Conservation (phyloP, 345 rosid genomes). For the Arabidopsis suecica region DNA sequence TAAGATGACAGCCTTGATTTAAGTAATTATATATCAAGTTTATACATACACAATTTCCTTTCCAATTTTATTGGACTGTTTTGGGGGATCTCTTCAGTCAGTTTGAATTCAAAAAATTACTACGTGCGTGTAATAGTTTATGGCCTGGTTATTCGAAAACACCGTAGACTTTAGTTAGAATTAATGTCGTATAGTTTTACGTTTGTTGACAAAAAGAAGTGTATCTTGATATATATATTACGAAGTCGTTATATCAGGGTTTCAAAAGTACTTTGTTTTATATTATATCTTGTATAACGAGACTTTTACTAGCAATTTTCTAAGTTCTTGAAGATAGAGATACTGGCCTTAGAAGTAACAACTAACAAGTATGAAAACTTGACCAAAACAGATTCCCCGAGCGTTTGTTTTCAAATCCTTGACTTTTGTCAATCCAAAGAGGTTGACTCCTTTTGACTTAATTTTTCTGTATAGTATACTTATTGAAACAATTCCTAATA, state of each 20-base stretch:
- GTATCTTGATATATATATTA: too few relatives aligned
- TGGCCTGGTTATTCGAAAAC: neutral
- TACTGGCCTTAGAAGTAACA: constrained; percentile 27
- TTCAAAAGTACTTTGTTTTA: neutral
- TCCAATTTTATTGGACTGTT: neutral
- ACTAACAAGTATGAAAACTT: constrained; percentile 43
- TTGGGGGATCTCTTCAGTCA: neutral
- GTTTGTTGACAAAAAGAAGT: neutral
- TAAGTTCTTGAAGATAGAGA: neutral
- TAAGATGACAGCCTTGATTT: neutral
- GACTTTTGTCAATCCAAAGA: constrained; percentile 39
- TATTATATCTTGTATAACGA: neutral
- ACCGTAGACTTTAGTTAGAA: neutral
- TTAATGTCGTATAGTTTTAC: neutral
- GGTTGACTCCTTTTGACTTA: constrained; percentile 36
- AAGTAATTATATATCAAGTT: neutral
- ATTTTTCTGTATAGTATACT: neutral
- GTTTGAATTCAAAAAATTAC: neutral
- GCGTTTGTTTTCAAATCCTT: constrained; percentile 29
- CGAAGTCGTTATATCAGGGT: neutral
- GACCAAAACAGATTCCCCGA: constrained; percentile 39
- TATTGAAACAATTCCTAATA: neutral
- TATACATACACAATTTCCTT: neutral
- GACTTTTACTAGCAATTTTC: constrained; percentile 2
- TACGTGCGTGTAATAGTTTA: neutral